These are phyloP conservation scores for Candida methanosorbosa DNA, from an alignment of 805 yeast species.

Conservation along the genomic window DNA sequence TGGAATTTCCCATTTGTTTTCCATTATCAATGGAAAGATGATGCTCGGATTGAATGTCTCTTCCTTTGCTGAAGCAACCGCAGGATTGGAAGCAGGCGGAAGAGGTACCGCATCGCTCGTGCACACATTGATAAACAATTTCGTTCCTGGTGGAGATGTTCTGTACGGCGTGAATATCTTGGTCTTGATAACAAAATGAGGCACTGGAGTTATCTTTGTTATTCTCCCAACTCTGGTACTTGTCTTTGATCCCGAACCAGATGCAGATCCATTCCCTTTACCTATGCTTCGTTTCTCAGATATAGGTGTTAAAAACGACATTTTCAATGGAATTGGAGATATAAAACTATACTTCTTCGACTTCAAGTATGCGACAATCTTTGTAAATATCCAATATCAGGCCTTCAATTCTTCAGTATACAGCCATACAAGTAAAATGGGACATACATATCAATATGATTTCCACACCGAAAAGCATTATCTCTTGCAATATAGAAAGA, in stretches of 20 bases:
- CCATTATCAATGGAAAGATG: slow-evolving; percentile 56
- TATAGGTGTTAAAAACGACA: no score
- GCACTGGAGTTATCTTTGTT: slow-evolving; percentile 35
- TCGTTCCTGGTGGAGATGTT: slow-evolving; percentile 31
- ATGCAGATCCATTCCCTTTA: not conserved
- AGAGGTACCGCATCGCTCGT: slow-evolving; percentile 55
- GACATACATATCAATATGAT: no score
- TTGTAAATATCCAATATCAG: no score
- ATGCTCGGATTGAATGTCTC: slow-evolving; percentile 41
- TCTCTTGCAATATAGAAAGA: no score
- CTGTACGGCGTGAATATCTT: slow-evolving; percentile 30
- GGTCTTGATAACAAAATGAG: slow-evolving; percentile 72
- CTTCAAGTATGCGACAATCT: no score
- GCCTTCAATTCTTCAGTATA: no score
- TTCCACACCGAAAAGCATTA: no score
- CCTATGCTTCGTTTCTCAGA: not conserved
- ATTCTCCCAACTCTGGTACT: no score
- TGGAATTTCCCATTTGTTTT: slow-evolving; percentile 81
- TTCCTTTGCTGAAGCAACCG: not conserved
- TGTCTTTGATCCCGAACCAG: no score
- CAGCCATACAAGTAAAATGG: no score
- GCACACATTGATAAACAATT: slow-evolving; percentile 75
- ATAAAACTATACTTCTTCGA: no score
- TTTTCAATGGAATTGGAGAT: no score
- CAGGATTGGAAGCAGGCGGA: slow-evolving; percentile 28